Base-by-base conservation (phyloP, 2,329 filamentous ascomycete genomes). In the Nemania abortiva region DNA sequence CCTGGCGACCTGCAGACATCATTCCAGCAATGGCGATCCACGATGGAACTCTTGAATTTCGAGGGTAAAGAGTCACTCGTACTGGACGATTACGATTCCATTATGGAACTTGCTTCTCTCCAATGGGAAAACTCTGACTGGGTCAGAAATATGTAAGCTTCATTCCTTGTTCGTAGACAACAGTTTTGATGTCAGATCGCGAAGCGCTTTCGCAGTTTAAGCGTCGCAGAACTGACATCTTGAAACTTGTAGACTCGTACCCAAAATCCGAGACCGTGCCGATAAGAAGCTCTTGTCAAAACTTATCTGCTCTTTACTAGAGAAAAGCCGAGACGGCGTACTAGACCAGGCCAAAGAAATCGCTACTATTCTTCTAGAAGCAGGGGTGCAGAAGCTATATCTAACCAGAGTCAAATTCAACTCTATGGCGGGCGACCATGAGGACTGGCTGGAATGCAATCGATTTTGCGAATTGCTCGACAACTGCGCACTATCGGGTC, bases 261-360 rank as follows among this genome's bases (percentile, higher is more conserved):
- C 62, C 6, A 69, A 69, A 24, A 11, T 65, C 50, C 52, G 62
- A 11, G 52, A 65, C 45, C 18, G 34, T 27, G 52, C 63, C 18
- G 42, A 65, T 24, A 63, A 27, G 31, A 49, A 62, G 15, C 31
- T 69, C 2, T 34, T 59, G 22, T 69, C 66, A 6, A 62, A 56
- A 49, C 47, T 69, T 6, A 62, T 65, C 20, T 69, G 66, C 57
- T 58, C 62, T 18, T n/a, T 69, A 34, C 22, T 69, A 47, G 11
- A 63, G 49, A 66, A 59, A 53, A 53, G 52, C 37, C 52, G 63
- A 2, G 31, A 66, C 58, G 63, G 57, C 13, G 42, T 59, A 2
- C 66, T 69, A 18, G 10, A 39, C 4, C 31, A 39, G 1, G 66
- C 66, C 18, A 57, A 49, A 49, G 39, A 69, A 4, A 37, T 57